These are phyloP conservation scores for Camelina neglecta DNA, from an alignment of 345 rosid genomes.

Conservation along the genomic window DNA sequence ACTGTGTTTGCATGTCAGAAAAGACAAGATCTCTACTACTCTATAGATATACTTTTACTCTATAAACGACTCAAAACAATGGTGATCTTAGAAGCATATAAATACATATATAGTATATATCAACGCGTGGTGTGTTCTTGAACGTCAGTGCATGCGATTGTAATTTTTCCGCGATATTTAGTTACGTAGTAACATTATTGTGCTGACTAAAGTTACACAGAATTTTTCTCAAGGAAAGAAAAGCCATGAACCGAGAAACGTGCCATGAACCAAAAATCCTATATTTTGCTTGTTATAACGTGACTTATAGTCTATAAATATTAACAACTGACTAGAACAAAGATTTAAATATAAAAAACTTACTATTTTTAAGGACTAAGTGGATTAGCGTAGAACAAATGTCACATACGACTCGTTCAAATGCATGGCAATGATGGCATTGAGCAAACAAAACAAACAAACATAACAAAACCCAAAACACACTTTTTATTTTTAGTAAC, in stretches of 20 bases:
- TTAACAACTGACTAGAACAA: neutral
- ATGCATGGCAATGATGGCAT: constrained; percentile 18
- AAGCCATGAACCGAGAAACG: neutral
- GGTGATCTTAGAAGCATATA: too few species aligned
- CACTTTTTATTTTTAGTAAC: constrained; percentile 41
- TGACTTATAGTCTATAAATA: neutral
- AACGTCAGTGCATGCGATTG: too few species aligned
- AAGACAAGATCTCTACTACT: too few species aligned
- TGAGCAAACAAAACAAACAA: constrained; percentile 11
- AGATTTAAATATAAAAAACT: neutral
- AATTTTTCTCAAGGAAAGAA: neutral
- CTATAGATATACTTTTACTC: too few species aligned
- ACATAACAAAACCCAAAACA: constrained; percentile 26
- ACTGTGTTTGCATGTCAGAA: too few species aligned
- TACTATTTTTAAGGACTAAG: constrained; percentile 32
- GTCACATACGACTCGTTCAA: constrained; percentile 44
- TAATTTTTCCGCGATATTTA: too few species aligned
- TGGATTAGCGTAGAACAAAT: constrained; percentile 33
- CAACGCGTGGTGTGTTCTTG: too few species aligned
- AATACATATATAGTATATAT: too few species aligned
- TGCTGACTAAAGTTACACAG: too few species aligned
- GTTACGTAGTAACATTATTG: too few species aligned
- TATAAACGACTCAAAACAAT: too few species aligned
- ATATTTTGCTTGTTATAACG: neutral
- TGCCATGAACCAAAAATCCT: neutral